Base-by-base conservation (phyloP, 805 yeast species). In the Yarrowia osloensis region DNA sequence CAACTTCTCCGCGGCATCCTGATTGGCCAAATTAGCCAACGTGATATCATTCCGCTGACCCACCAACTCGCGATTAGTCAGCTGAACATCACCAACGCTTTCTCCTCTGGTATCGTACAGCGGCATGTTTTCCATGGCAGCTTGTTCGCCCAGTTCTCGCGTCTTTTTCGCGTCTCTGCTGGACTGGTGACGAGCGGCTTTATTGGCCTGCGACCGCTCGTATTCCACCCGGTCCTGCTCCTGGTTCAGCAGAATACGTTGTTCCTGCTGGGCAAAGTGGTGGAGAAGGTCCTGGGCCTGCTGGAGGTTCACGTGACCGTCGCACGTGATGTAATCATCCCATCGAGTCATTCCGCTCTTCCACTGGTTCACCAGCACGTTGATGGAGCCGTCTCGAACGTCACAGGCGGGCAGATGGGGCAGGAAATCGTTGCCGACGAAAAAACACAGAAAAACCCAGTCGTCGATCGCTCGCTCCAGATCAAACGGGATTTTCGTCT, bases 371-470 rank as follows among this genome's bases (percentile, higher is more conserved):
- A 91, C 88, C 66, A 95, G 79, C 26, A 85, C 81, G 74, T 94
- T 97, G 73, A 95, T 89, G 71, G 97, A 93, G 74, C 91, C 90
- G 77, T 95, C 98, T 72, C 99, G 86, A 49, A 95, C 98, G 73
- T 94, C 97, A 67, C 95, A 82, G 33, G 96, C 87, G 4, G 99
- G 98, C 71, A 95, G 80, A 78, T 94, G 98, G 0, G 99, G 99
- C 73, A 95, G 80, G 82, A 95, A 95, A 85, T 95, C 99, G 75
- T 95, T 95, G 77, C 99, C 99, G 70, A 94, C 96, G 75, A 95
- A 95, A 81, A 95, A 95, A 83, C 98, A 94, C 93, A 95, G 89
- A 72, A 95, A 95, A 17, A 95, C 91, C 99, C 99, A 95, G 78
- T 95, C 99, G 75, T 95, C 99, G 69, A 95, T 88, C 1, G 98